phyloP scores from a whole-genome alignment of 306 rosid genomes.

The Prunus mume region DNA sequence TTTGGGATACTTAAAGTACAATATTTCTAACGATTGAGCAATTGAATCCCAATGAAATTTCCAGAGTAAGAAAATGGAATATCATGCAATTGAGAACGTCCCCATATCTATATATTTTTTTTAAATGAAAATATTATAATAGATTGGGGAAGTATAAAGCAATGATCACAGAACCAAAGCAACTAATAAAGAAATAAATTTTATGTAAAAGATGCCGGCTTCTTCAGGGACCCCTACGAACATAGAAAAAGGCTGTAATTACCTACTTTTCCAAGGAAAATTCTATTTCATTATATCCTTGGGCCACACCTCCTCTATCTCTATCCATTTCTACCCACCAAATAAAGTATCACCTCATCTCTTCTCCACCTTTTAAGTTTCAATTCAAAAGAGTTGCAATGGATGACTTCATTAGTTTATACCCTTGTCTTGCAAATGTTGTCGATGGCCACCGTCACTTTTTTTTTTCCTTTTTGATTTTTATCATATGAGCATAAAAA shows the following conservation, averaged over 20 bases:
- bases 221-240: not conserved
- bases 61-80: no score
- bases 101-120: no score
- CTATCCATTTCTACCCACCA: not conserved
- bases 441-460: no score
- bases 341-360: not conserved
- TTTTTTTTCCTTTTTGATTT: no score
- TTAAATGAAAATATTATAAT: not conserved
- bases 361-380: not conserved
- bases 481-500: no score
- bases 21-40: no score
- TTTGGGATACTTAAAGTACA: no score
- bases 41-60: no score
- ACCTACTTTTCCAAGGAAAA: constrained; percentile 26
- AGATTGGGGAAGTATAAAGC: not conserved
- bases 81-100: no score
- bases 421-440: not conserved
- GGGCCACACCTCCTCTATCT: not conserved
- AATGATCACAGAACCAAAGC: not conserved
- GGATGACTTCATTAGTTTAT: not conserved
- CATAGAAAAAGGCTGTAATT: not conserved
- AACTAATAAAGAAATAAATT: not conserved
- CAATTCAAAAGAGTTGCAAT: not conserved
- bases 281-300: not conserved
- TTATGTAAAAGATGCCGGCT: not conserved